Evolutionary conservation across 202 grass and related monocot genomes (phyloP).

Genomic region (Carex sylvatica): DNA sequence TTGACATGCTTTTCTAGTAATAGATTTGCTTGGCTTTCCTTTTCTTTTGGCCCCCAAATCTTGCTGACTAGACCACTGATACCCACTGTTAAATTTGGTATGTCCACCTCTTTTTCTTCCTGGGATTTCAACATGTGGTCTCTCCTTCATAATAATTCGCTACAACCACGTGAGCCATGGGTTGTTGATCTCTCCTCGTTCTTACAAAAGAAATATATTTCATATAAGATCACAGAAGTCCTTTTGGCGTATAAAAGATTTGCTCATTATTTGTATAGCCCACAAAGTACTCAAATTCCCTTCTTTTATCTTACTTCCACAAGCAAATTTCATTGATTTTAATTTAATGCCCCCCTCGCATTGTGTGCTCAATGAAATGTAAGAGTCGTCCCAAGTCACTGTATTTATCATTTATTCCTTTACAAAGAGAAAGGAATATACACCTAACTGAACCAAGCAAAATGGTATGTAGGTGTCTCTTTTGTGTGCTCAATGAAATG

Average conservation of each 20-base stretch:
- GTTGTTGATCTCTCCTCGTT: neutral
- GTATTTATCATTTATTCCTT: neutral
- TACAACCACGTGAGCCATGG: neutral
- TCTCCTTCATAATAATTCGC: neutral
- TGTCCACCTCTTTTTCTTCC: neutral
- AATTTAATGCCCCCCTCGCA: neutral
- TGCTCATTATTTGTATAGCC: neutral
- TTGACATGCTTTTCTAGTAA: neutral
- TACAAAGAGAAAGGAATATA: neutral
- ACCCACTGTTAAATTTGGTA: neutral
- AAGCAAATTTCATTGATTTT: neutral
- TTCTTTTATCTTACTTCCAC: neutral
- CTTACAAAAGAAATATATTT: neutral
- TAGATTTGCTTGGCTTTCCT: neutral
- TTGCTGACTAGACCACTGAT: neutral
- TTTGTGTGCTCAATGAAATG: neutral
- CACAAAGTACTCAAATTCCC: neutral
- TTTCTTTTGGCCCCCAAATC: neutral
- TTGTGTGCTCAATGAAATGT: neutral
- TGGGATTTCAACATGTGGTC: neutral
- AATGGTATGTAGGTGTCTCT: neutral
- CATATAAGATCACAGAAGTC: neutral
- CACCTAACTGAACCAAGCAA: neutral
- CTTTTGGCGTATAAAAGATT: neutral
- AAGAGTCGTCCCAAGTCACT: neutral